Percentiles rank a stretch among this genome's conserved stretches.
These are phyloP conservation scores for Ascochyta pisi DNA, from an alignment of 2,329 filamentous ascomycete species.

Conservation along the genomic window DNA sequence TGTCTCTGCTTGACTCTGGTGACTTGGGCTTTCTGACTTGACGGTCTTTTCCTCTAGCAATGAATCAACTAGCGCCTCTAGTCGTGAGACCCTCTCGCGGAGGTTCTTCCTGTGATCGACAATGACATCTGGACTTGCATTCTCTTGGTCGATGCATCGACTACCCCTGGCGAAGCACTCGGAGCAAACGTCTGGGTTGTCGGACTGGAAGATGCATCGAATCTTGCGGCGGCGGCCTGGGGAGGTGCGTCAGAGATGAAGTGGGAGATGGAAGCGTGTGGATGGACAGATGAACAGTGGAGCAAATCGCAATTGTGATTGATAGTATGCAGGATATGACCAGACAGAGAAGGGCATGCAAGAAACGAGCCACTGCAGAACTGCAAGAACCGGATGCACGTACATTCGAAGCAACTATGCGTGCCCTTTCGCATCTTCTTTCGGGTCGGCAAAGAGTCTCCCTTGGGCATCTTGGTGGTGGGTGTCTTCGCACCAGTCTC, in stretches of 20 bases:
- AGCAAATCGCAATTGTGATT: constrained; percentile 5
- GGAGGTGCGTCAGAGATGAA: constrained; percentile 29
- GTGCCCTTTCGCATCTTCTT: constrained; percentile 55
- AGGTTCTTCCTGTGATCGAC: constrained; percentile 54
- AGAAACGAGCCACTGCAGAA: constrained; percentile 5
- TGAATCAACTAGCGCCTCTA: constrained; percentile 51
- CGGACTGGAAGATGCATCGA: constrained; percentile 54
- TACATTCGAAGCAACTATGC: constrained; percentile 55
- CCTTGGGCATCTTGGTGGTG: constrained; percentile 44
- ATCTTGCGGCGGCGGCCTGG: constrained; percentile 59
- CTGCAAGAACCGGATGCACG: constrained; percentile 25
- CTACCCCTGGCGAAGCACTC: constrained; percentile 56
- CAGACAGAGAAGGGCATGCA: background rate
- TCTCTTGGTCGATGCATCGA: constrained; percentile 55
- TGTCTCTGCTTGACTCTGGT: constrained; percentile 33
- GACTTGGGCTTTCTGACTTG: constrained; percentile 38
- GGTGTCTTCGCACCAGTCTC: constrained; percentile 14
- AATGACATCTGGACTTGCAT: constrained; percentile 49
- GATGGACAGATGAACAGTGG: background rate
- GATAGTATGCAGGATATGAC: constrained; percentile 7
- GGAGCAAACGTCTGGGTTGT: constrained; percentile 51
- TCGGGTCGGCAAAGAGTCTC: constrained; percentile 41
- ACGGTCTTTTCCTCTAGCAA: constrained; percentile 46
- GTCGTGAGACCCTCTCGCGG: constrained; percentile 51
- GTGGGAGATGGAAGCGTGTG: background rate